Conservation (phyloP, 1,284 basidiomycete genomes). For the Sporisorium reilianum region DNA sequence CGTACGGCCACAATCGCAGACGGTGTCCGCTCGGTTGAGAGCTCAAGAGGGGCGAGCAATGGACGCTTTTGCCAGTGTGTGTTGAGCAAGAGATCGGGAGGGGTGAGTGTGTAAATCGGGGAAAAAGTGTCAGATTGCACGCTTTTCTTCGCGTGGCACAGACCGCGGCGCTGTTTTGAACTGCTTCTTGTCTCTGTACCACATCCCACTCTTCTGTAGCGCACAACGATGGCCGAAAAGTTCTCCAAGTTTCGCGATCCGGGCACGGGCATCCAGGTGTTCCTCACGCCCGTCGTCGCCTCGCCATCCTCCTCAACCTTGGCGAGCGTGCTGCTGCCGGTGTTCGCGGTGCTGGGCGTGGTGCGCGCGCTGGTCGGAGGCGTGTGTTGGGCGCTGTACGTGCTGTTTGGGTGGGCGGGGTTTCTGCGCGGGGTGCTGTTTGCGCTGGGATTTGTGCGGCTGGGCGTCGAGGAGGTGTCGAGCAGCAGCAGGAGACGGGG, state of each 20-base stretch:
- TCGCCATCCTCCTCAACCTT: not conserved
- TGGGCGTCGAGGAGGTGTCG: slow-evolving; percentile 7
- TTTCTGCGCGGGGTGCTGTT: slow-evolving; percentile 17
- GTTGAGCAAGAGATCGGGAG: not conserved
- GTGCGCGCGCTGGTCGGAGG: slow-evolving; percentile 7
- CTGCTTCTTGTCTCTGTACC: not conserved
- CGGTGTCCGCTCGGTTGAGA: slow-evolving; percentile 41
- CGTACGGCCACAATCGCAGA: slow-evolving; percentile 46
- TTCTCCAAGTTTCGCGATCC: slow-evolving; percentile 50
- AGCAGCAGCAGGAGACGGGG: not conserved
- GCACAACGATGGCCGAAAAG: slow-evolving; percentile 46
- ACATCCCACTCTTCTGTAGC: not conserved
- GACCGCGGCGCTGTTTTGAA: not conserved
- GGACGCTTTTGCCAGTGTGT: not conserved
- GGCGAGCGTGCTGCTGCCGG: slow-evolving; percentile 1
- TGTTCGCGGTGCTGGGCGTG: slow-evolving; percentile 30
- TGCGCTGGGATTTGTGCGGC: slow-evolving; percentile 12
- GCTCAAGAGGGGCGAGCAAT: not conserved
- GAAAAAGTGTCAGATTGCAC: too few relatives aligned
- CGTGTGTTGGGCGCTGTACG: slow-evolving; percentile 16
- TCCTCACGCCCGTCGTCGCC: slow-evolving; percentile 43
- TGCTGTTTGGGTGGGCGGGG: not conserved
- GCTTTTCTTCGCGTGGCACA: slow-evolving; percentile 1
- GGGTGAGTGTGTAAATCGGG: not conserved
- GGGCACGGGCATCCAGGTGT: slow-evolving; percentile 56